phyloP scores from a whole-genome alignment of 208 protist genomes.

The Trypanosoma platydactyli region DNA sequence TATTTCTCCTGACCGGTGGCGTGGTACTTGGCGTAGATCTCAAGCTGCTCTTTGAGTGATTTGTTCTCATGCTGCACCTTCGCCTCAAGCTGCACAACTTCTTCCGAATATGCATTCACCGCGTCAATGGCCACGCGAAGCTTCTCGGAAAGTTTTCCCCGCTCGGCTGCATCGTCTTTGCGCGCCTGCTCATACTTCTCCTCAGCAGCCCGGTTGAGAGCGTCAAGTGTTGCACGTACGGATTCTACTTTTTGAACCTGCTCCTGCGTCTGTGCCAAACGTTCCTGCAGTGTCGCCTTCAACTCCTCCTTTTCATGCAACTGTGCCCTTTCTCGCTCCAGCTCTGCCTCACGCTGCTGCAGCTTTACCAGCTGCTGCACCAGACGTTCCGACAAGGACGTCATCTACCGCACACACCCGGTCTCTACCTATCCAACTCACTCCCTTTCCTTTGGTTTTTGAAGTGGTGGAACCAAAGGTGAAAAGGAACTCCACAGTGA shows the following conservation, averaged over 20 bases:
- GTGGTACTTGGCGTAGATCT: slow-evolving; percentile 58
- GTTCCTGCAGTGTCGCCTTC: slow-evolving; percentile 33
- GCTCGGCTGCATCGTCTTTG: slow-evolving; percentile 43
- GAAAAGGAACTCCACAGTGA: too few relatives aligned
- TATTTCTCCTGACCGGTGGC: slow-evolving; percentile 49
- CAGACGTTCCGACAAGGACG: slow-evolving; percentile 47
- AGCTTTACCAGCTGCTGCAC: slow-evolving; percentile 60
- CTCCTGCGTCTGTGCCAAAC: slow-evolving; percentile 22
- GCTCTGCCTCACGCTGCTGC: slow-evolving; percentile 42
- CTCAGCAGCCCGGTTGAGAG: slow-evolving; percentile 46
- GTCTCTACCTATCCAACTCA: neutral
- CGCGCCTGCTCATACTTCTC: slow-evolving; percentile 43
- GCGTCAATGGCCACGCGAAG: slow-evolving; percentile 44
- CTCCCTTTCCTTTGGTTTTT: slow-evolving; percentile 1
- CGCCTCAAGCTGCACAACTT: slow-evolving; percentile 42
- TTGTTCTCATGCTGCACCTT: slow-evolving; percentile 36
- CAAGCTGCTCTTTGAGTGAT: slow-evolving; percentile 51
- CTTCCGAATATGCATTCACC: slow-evolving; percentile 42
- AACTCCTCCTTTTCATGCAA: slow-evolving; percentile 36
- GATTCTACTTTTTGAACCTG: slow-evolving; percentile 45
- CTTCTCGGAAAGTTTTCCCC: slow-evolving; percentile 37
- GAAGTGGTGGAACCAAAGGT: too few relatives aligned
- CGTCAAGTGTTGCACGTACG: slow-evolving; percentile 41
- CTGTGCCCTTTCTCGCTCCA: slow-evolving; percentile 40
- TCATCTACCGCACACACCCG: slow-evolving; percentile 24